Conservation (phyloP, 2,329 filamentous ascomycete genomes). For the Aspergillus aculeatus region DNA sequence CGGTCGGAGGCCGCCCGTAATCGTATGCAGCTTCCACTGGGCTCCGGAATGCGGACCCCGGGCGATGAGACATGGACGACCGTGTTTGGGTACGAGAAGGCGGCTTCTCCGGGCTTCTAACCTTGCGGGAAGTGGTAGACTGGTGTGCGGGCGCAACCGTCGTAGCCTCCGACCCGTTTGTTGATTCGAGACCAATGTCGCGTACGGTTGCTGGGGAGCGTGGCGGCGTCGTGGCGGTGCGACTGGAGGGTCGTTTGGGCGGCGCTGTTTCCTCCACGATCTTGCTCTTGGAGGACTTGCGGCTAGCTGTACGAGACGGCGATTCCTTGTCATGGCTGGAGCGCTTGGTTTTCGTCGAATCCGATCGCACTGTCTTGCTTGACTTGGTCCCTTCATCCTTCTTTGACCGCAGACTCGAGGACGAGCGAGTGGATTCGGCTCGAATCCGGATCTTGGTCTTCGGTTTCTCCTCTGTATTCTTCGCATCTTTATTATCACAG, state of each 20-base stretch:
- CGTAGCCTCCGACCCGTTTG: conserved; percentile 47
- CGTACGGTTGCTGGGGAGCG: conserved; percentile 39
- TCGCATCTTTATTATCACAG: conserved; percentile 31
- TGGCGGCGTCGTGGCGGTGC: conserved; percentile 32
- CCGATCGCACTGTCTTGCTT: conserved; percentile 37
- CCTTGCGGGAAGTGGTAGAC: conserved; percentile 29
- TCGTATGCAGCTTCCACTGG: conserved; percentile 39
- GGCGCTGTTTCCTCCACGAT: conserved; percentile 31
- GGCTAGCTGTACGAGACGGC: conserved; percentile 35
- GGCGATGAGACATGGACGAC: conserved; percentile 31
- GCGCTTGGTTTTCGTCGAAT: conserved; percentile 41
- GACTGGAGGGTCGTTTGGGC: conserved; percentile 33
- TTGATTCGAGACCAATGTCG: conserved; percentile 35
- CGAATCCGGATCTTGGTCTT: conserved; percentile 38
- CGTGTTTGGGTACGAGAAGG: conserved; percentile 37
- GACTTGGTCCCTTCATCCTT: conserved; percentile 39
- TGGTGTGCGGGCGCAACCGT: conserved; percentile 45
- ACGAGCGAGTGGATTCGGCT: conserved; percentile 42
- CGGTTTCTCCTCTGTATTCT: conserved; percentile 35
- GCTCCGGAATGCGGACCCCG: conserved; percentile 23
- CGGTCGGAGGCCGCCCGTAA: conserved; percentile 30
- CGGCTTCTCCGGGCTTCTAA: conserved; percentile 32
- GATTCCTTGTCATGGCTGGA: conserved; percentile 35
- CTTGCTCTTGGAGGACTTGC: conserved; percentile 37
- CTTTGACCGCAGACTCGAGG: conserved; percentile 41